A percentile compares a stretch with the other conserved stretches of the same genome.
Evolutionary conservation across 1,284 basidiomycete species (phyloP).

Genomic region (Fomitiporia mediterranea): DNA sequence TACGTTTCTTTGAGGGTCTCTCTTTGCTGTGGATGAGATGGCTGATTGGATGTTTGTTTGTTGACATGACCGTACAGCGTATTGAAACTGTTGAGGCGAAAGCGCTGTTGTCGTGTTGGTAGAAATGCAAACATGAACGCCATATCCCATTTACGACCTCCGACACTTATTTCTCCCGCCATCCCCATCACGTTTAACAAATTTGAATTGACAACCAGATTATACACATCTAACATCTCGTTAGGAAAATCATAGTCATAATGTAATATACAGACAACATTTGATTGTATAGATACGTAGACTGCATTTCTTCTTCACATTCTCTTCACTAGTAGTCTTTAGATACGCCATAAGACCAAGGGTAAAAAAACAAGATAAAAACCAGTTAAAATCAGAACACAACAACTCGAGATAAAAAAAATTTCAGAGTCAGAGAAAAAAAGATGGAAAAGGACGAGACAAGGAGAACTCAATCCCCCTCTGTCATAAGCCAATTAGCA

Average conservation of each 20-base stretch:
- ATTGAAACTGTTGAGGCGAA: constrained; percentile 64
- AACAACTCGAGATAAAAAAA: neutral
- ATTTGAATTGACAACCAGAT: no score
- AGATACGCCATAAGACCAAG: neutral
- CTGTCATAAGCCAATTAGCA: constrained; percentile 78
- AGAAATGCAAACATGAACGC: constrained; percentile 7
- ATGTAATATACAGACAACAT: neutral
- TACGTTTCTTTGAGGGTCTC: constrained; percentile 9
- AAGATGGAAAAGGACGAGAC: neutral
- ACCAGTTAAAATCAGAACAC: no score
- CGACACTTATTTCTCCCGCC: no score
- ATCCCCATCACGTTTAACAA: no score
- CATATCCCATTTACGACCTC: no score
- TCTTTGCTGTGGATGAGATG: neutral
- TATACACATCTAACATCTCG: no score
- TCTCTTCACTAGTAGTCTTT: neutral
- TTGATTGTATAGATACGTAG: neutral
- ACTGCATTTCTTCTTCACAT: neutral
- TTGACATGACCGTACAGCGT: no score
- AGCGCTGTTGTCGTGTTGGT: constrained; percentile 72
- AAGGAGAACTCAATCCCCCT: constrained; percentile 69
- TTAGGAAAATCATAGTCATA: neutral
- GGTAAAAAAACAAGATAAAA: no score
- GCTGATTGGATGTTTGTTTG: no score
- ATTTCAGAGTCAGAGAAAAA: neutral